Evolutionary conservation across 768 basidiomycete species (phyloP).

Genomic region (Suillus variegatus): DNA sequence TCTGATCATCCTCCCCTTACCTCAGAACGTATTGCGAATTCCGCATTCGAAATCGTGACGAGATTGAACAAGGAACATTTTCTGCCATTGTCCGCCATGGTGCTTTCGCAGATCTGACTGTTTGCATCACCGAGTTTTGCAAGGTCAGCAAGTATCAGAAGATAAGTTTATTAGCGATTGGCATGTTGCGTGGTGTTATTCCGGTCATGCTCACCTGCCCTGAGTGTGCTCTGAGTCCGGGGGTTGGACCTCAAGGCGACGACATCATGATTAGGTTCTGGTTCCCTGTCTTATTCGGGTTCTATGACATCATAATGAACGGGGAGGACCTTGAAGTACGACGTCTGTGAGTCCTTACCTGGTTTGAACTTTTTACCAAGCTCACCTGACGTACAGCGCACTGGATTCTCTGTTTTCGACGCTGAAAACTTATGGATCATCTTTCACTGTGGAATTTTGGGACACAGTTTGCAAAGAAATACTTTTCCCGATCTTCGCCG

Average conservation of each 20-base stretch:
- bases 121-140: slow-evolving; percentile 98
- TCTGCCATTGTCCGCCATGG: slow-evolving; percentile 89
- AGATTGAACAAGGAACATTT: slow-evolving; percentile 92
- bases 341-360: slow-evolving; percentile 69
- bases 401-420: slow-evolving; percentile 96
- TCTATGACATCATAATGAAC: slow-evolving; percentile 99
- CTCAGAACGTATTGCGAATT: slow-evolving; percentile 84
- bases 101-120: slow-evolving; percentile 92
- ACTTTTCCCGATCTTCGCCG: slow-evolving; percentile 97
- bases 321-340: slow-evolving; percentile 98
- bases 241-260: slow-evolving; percentile 47
- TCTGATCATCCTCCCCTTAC: neutral
- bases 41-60: slow-evolving; percentile 95
- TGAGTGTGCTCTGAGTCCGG: slow-evolving; percentile 53
- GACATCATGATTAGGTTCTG: slow-evolving; percentile 96
- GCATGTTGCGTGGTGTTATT: slow-evolving; percentile 92
- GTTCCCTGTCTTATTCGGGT: slow-evolving; percentile 96
- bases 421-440: slow-evolving; percentile 83
- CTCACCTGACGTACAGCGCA: slow-evolving; percentile 56
- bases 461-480: slow-evolving; percentile 96
- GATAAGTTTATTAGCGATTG: slow-evolving; percentile 93
- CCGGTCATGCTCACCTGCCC: slow-evolving; percentile 87
- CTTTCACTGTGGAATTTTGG: slow-evolving; percentile 94
- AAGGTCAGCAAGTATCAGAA: slow-evolving; percentile 99
- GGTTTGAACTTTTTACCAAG: neutral